phyloP scores from a whole-genome alignment of 805 yeast genomes.

The Zygotorulaspora chibaensis region DNA sequence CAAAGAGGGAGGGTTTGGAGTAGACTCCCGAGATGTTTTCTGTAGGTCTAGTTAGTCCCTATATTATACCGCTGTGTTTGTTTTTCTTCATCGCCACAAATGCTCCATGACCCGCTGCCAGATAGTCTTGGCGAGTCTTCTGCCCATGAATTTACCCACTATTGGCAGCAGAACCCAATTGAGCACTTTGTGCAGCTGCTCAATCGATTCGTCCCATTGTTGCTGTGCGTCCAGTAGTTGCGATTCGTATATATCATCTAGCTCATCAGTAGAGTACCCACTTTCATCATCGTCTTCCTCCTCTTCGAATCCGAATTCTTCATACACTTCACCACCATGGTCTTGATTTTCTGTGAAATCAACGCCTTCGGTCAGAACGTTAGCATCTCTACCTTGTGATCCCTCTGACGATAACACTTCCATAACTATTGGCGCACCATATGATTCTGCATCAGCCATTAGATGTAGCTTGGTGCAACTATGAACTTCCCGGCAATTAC shows the following conservation, averaged over 20 bases:
- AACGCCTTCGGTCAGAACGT: too few relatives aligned
- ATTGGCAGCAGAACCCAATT: conserved; percentile 61
- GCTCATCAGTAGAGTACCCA: conserved; percentile 11
- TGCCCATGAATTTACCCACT: conserved; percentile 62
- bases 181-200: conserved; percentile 54
- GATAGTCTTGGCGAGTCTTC: conserved; percentile 47
- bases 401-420: neutral
- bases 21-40: neutral
- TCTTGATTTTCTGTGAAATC: conserved; percentile 3
- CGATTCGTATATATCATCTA: conserved; percentile 22
- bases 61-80: neutral
- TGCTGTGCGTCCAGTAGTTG: conserved; percentile 48
- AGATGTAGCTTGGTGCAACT: neutral
- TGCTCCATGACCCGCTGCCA: conserved; percentile 29
- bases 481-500: neutral
- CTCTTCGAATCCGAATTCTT: conserved; percentile 5
- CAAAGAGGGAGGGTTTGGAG: neutral
- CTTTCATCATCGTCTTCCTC: conserved; percentile 13
- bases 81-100: conserved; percentile 14
- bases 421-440: neutral
- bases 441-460: neutral
- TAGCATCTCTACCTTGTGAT: neutral
- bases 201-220: conserved; percentile 69
- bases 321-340: conserved; percentile 4
- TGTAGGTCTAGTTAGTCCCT: neutral